A percentile compares a stretch with the other conserved stretches of the same genome.
phyloP scores from a whole-genome alignment of 2,329 filamentous ascomycete species.

The Teratosphaeria nubilosa region DNA sequence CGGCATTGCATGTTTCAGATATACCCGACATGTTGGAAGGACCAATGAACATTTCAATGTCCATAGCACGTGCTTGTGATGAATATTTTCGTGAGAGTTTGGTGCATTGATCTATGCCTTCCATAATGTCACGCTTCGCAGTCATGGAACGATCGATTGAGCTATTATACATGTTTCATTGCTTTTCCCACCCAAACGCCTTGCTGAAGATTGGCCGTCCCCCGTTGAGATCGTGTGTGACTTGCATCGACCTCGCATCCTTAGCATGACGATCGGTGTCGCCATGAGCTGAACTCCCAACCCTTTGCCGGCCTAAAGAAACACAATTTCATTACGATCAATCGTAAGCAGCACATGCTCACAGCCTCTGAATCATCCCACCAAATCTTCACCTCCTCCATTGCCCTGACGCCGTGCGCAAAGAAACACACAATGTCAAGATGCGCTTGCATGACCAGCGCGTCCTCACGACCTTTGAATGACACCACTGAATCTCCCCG shows the following conservation, averaged over 20 bases:
- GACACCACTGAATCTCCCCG: conserved; percentile 29
- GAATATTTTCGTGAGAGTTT: too few species aligned
- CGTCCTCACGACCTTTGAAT: conserved; percentile 2
- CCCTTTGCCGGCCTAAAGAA: not conserved
- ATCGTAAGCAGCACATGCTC: too few species aligned
- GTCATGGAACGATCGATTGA: not conserved
- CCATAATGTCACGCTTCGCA: not conserved
- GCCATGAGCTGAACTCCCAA: not conserved
- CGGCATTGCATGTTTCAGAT: not conserved
- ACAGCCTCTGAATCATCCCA: not conserved
- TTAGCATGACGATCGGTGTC: not conserved
- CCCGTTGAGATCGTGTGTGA: not conserved
- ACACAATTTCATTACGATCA: too few species aligned
- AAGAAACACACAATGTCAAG: not conserved
- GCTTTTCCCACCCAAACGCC: not conserved
- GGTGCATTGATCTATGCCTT: too few species aligned
- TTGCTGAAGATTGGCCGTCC: not conserved
- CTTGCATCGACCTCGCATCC: not conserved
- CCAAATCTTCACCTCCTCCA: not conserved
- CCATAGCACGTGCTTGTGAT: not conserved
- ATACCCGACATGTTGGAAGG: not conserved
- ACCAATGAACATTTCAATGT: too few species aligned
- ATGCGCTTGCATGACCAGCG: not conserved
- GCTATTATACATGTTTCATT: not conserved
- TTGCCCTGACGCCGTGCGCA: not conserved